A percentile compares a stretch with the other conserved stretches of the same genome.
Conservation (phyloP, 805 yeast species). For the Saturnispora serradocipensis region DNA sequence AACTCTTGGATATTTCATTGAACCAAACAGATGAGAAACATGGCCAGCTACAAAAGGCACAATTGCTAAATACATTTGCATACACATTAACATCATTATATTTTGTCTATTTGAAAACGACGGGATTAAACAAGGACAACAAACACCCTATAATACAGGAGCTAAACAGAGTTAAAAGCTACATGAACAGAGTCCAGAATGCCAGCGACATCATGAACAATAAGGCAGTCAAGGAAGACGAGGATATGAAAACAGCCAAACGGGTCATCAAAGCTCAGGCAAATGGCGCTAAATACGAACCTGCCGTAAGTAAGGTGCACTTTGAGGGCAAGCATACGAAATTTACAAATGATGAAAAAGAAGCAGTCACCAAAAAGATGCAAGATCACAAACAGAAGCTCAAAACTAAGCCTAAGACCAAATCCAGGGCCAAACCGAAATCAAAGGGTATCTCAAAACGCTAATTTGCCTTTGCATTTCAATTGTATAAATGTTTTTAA, state of each 20-base stretch:
- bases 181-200: slow-evolving; percentile 49
- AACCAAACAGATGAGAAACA: slow-evolving; percentile 6
- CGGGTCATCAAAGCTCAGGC: slow-evolving; percentile 26
- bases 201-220: slow-evolving; percentile 25
- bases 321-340: slow-evolving; percentile 48
- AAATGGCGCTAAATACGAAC: slow-evolving; percentile 19
- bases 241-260: slow-evolving; percentile 11
- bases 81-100: slow-evolving; percentile 49
- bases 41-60: slow-evolving; percentile 23
- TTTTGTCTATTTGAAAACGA: slow-evolving; percentile 49
- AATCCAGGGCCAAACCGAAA: background rate
- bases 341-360: slow-evolving; percentile 22
- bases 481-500: too few relatives aligned
- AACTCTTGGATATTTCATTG: slow-evolving; percentile 10
- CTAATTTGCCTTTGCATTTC: background rate
- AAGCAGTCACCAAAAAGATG: background rate
- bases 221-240: slow-evolving; percentile 19
- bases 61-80: slow-evolving; percentile 30
- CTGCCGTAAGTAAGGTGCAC: slow-evolving; percentile 45
- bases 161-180: slow-evolving; percentile 54
- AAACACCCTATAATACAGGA: slow-evolving; percentile 60
- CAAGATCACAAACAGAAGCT: background rate
- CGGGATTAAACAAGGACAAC: slow-evolving; percentile 44
- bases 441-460: background rate
- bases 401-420: background rate